Percentiles rank a stretch among this genome's conserved stretches.
Evolutionary conservation across 768 basidiomycete species (phyloP).

Genomic region (Terana coerulea): DNA sequence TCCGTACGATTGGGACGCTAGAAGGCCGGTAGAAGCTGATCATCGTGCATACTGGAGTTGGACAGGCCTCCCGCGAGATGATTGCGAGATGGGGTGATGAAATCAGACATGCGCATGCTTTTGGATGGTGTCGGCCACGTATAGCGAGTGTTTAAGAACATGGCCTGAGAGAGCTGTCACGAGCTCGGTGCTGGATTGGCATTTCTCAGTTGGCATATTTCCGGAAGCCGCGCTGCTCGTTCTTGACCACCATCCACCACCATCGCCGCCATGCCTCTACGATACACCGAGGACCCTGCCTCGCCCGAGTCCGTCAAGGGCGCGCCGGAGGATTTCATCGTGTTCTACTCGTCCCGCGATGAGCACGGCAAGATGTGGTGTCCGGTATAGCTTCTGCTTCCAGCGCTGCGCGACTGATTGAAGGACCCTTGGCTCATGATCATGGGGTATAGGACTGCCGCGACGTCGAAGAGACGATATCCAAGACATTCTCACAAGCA

Average conservation of each 20-base stretch:
- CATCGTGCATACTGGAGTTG: too few relatives aligned
- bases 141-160: background rate
- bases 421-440: constrained; percentile 14
- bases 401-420: constrained; percentile 4
- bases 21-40: too few relatives aligned
- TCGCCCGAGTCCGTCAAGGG: constrained; percentile 35
- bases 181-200: background rate
- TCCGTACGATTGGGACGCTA: too few relatives aligned
- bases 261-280: constrained; percentile 45
- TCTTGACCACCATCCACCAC: background rate
- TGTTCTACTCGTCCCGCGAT: constrained; percentile 71
- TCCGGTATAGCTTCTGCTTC: constrained; percentile 41
- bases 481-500: constrained; percentile 42
- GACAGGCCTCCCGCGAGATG: too few relatives aligned
- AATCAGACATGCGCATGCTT: background rate
- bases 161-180: background rate
- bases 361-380: constrained; percentile 66
- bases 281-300: constrained; percentile 31
- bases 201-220: background rate
- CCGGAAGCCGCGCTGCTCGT: background rate
- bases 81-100: background rate
- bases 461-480: constrained; percentile 53
- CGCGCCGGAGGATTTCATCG: constrained; percentile 47
- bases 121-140: background rate
- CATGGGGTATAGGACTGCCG: constrained; percentile 52